Evolutionary conservation across 768 basidiomycete species (phyloP).

Genomic region (Lactifluus rugatus): DNA sequence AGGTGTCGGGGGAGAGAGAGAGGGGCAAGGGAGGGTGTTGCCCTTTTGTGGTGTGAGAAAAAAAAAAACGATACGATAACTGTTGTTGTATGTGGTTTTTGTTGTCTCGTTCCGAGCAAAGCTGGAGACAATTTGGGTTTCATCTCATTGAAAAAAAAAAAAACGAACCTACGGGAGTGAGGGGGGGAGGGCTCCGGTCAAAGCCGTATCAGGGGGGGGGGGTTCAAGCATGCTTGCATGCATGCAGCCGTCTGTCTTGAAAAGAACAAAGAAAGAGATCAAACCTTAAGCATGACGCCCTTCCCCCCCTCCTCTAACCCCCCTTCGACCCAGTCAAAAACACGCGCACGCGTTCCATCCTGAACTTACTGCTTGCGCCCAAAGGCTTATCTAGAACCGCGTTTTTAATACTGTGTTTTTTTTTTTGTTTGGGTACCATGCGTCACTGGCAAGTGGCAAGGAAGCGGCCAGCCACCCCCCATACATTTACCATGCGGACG

Average conservation of each 20-base stretch:
- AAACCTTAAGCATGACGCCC: constrained; percentile 15
- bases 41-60: not conserved
- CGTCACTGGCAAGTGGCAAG: constrained; percentile 2
- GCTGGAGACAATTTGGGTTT: no score
- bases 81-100: no score
- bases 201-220: no score
- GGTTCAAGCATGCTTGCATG: no score
- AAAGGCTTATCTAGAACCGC: constrained; percentile 2
- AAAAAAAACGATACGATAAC: no score
- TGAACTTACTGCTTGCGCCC: constrained; percentile 1
- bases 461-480: constrained; percentile 1
- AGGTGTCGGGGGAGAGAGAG: no score
- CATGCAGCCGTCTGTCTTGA: no score
- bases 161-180: no score
- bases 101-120: no score
- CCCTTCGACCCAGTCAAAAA: not conserved
- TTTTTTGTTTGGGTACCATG: not conserved
- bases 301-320: not conserved
- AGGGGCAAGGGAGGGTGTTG: not conserved
- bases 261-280: not conserved
- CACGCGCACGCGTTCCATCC: not conserved
- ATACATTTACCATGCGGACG: constrained; percentile 13
- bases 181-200: no score
- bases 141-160: no score
- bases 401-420: not conserved